Conservation (phyloP, 257 asterid species). For the Nicotiana obtusifolia region DNA sequence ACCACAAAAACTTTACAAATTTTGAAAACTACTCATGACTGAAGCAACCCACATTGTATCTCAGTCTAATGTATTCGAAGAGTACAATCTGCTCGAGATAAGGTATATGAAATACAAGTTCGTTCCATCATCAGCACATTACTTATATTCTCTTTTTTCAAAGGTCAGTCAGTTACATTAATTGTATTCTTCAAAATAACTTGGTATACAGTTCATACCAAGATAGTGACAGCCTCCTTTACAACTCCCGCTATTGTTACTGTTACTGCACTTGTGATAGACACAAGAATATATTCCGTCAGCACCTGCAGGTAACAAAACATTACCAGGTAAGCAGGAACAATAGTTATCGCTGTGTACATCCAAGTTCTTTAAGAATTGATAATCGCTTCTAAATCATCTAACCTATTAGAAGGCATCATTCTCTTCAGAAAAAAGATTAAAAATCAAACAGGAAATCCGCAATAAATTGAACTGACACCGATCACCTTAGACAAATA, state of each 20-base stretch:
- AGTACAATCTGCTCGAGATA: neutral
- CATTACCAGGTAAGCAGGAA: neutral
- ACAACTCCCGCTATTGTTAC: constrained; percentile 99
- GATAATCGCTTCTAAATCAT: neutral
- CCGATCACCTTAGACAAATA: neutral
- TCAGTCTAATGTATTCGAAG: neutral
- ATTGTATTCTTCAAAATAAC: neutral
- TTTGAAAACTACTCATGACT: neutral
- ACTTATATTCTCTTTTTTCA: neutral
- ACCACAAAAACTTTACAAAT: neutral
- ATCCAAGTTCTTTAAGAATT: neutral
- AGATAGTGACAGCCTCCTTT: constrained; percentile 93
- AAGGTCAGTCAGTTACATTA: neutral
- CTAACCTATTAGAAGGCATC: neutral
- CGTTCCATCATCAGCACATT: neutral
- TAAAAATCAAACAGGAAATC: neutral
- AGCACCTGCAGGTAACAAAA: constrained; percentile 58
- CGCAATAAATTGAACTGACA: neutral
- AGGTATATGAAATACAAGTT: no score
- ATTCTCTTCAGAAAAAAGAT: neutral
- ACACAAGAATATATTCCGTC: constrained; percentile 85
- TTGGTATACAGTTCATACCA: constrained; percentile 40
- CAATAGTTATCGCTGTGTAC: neutral
- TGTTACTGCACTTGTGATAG: constrained; percentile 96
- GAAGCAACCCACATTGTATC: neutral